A percentile compares a stretch with the other conserved stretches of the same genome.
These are phyloP conservation scores for Colletotrichum brevisporum DNA, from an alignment of 2,329 filamentous ascomycete species.

Conservation along the genomic window DNA sequence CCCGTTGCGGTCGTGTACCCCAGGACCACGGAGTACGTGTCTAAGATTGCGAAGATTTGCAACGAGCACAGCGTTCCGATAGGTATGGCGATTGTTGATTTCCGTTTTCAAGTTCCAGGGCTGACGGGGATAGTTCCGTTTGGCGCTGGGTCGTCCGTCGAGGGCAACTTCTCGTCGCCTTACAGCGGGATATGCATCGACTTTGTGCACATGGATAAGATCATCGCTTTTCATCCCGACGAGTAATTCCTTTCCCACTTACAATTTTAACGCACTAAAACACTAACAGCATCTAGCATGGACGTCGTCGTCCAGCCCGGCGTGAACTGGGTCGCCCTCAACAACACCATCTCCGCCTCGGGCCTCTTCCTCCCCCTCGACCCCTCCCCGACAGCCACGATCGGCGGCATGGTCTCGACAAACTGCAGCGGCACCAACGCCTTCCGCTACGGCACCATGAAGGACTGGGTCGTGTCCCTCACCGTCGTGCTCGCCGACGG, in stretches of 20 bases:
- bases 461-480: slow-evolving; percentile 80
- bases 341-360: slow-evolving; percentile 72
- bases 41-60: slow-evolving; percentile 73
- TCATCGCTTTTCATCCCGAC: slow-evolving; percentile 74
- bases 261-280: neutral
- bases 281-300: slow-evolving; percentile 55
- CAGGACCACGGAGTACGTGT: slow-evolving; percentile 74
- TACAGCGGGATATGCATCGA: slow-evolving; percentile 79
- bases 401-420: slow-evolving; percentile 75
- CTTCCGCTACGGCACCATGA: slow-evolving; percentile 80
- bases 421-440: slow-evolving; percentile 76
- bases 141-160: slow-evolving; percentile 80
- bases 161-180: slow-evolving; percentile 79
- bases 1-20: slow-evolving; percentile 78
- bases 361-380: slow-evolving; percentile 80
- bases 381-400: slow-evolving; percentile 72
- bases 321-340: slow-evolving; percentile 77
- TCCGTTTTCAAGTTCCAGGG: too few relatives aligned
- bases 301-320: slow-evolving; percentile 80
- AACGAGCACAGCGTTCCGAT: slow-evolving; percentile 75
- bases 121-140: slow-evolving; percentile 66
- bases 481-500: slow-evolving; percentile 81
- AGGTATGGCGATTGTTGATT: slow-evolving; percentile 50
- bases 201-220: slow-evolving; percentile 76
- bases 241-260: slow-evolving; percentile 50